phyloP scores from a whole-genome alignment of 148 eudicot genomes.

The Mesembryanthemum crystallinum region DNA sequence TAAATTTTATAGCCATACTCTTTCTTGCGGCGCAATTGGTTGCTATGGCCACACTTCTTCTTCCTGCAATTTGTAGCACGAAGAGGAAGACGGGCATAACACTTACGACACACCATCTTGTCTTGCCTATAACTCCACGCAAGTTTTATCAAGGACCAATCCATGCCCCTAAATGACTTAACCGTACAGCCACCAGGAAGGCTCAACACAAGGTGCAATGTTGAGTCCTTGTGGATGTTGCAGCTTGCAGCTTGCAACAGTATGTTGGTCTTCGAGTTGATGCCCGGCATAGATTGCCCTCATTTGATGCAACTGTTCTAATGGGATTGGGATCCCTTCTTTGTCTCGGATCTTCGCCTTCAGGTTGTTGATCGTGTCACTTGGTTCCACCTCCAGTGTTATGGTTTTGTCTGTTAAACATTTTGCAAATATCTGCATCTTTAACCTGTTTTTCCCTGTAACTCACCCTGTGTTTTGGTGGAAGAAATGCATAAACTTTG shows the following conservation, averaged over 20 bases:
- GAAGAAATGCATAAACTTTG: no score
- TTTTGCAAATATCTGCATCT: no score
- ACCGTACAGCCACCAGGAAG: conserved; percentile 8
- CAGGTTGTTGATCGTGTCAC: no score
- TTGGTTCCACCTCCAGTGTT: no score
- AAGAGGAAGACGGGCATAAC: conserved; percentile 6
- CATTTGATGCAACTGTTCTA: neutral
- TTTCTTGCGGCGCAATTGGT: conserved; percentile 9
- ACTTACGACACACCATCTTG: conserved; percentile 15
- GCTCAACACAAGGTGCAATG: neutral
- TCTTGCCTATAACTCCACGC: neutral
- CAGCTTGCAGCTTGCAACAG: neutral
- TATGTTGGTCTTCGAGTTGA: neutral
- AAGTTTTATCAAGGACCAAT: neutral
- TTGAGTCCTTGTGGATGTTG: conserved; percentile 4
- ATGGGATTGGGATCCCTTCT: no score
- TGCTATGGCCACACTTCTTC: conserved; percentile 21
- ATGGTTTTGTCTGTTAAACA: no score
- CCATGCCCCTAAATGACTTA: neutral
- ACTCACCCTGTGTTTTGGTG: no score
- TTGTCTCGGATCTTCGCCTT: no score
- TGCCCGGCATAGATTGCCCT: neutral
- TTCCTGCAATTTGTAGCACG: conserved; percentile 20
- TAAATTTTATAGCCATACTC: neutral
- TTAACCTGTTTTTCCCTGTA: no score